These are phyloP conservation scores for Piper longum DNA, from an alignment of 164 flowering plant genomes.

Conservation along the genomic window DNA sequence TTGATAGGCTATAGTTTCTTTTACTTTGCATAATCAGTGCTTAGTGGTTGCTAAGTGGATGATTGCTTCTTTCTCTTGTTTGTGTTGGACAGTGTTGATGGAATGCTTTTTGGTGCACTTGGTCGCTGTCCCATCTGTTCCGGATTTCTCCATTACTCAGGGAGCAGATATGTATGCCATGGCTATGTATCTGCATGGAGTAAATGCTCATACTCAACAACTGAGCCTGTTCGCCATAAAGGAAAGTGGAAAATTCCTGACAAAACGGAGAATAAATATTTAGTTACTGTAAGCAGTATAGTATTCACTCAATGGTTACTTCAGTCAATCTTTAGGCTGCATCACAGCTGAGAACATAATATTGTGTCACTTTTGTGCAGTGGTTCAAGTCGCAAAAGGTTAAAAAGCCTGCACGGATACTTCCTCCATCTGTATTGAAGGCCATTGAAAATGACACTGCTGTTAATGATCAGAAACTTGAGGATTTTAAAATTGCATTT, in stretches of 20 bases:
- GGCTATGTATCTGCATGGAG: constrained; percentile 91
- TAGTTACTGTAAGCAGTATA: constrained; percentile 37
- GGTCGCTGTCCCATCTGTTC: constrained; percentile 62
- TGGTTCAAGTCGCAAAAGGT: constrained; percentile 84
- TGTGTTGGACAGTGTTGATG: constrained; percentile 62
- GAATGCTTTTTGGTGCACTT: constrained; percentile 92
- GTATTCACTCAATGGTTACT: not conserved
- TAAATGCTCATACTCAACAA: constrained; percentile 71
- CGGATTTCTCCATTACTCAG: constrained; percentile 56
- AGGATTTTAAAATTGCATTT: constrained; percentile 53
- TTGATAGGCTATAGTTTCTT: not conserved
- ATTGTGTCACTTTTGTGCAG: constrained; percentile 20
- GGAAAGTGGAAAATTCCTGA: constrained; percentile 89
- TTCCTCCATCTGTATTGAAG: constrained; percentile 37
- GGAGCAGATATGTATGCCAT: constrained; percentile 58
- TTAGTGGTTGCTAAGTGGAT: not conserved
- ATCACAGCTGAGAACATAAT: not conserved
- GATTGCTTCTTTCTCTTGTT: not conserved
- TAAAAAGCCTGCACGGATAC: constrained; percentile 49
- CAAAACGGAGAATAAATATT: constrained; percentile 47
- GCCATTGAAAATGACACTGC: constrained; percentile 27
- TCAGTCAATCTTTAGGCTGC: not conserved
- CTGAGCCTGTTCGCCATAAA: constrained; percentile 51
- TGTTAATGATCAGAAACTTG: constrained; percentile 37
- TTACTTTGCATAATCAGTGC: not conserved